A percentile compares a stretch with the other conserved stretches of the same genome.
These are phyloP conservation scores for Microglena sp. DNA, from an alignment of 139 green algal genomes.

Conservation along the genomic window DNA sequence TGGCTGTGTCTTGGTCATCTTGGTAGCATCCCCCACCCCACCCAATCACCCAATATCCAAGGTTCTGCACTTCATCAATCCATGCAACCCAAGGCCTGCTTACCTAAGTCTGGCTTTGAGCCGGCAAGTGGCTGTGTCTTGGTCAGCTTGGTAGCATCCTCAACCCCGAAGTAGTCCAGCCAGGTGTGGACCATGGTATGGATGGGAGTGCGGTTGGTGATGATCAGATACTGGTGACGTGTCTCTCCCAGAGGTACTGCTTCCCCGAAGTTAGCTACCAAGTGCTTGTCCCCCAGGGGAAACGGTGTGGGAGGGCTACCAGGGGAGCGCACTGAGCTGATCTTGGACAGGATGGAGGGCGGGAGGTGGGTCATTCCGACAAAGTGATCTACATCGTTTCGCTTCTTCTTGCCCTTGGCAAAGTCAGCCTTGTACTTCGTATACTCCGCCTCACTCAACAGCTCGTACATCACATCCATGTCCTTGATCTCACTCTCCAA, in stretches of 20 bases:
- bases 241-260: conserved; percentile 29
- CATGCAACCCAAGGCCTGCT: no score
- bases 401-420: not conserved
- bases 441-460: conserved; percentile 23
- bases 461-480: conserved; percentile 31
- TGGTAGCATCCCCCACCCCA: conserved; percentile 20
- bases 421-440: conserved; percentile 1
- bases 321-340: not conserved
- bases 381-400: conserved; percentile 22
- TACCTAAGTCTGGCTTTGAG: no score
- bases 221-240: conserved; percentile 28
- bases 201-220: conserved; percentile 31
- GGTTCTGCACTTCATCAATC: no score
- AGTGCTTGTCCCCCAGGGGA: not conserved
- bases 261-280: conserved; percentile 25
- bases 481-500: conserved; percentile 9
- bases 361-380: conserved; percentile 22
- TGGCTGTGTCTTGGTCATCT: conserved; percentile 1
- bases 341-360: conserved; percentile 9
- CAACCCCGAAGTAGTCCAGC: conserved; percentile 31
- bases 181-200: conserved; percentile 20
- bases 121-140: conserved; percentile 1
- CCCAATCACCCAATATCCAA: no score
- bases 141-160: conserved; percentile 13
- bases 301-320: not conserved